Percentiles rank a stretch among this genome's conserved stretches.
phyloP scores from a whole-genome alignment of 1,284 basidiomycete genomes.

The Cryptococcus sp. region DNA sequence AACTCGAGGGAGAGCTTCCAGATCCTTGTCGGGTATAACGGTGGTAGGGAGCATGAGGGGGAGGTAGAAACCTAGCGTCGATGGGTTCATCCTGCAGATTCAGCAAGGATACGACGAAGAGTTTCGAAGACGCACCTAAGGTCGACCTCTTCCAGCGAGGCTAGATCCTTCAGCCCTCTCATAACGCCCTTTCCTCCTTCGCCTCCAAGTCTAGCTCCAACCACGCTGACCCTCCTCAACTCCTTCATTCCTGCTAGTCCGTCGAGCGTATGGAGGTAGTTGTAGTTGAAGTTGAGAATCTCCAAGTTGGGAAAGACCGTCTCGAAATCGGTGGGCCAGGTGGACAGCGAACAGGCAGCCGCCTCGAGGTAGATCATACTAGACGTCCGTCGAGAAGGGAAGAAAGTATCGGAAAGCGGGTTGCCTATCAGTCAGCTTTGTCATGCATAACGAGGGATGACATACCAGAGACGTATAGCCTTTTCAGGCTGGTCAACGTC shows the following conservation, averaged over 20 bases:
- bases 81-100: constrained; percentile 76
- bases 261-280: constrained; percentile 70
- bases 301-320: constrained; percentile 76
- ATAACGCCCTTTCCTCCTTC: constrained; percentile 59
- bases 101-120: background rate
- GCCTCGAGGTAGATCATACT: constrained; percentile 89
- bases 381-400: constrained; percentile 61
- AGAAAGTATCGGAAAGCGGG: constrained; percentile 45
- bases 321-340: constrained; percentile 64
- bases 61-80: constrained; percentile 88
- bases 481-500: constrained; percentile 81
- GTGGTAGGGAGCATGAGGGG: constrained; percentile 56
- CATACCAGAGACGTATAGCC: constrained; percentile 88
- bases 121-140: constrained; percentile 62
- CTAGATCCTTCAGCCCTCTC: constrained; percentile 62
- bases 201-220: constrained; percentile 66
- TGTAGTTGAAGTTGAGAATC: constrained; percentile 91
- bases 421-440: constrained; percentile 36
- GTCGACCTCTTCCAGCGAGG: constrained; percentile 77
- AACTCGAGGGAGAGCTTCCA: no score
- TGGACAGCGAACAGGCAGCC: constrained; percentile 77
- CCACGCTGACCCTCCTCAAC: constrained; percentile 73
- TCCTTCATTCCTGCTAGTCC: constrained; percentile 66
- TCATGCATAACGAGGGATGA: constrained; percentile 9
- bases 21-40: no score